Conservation (phyloP, 129 eudicot genomes). For the Flaveria sonorensis region DNA sequence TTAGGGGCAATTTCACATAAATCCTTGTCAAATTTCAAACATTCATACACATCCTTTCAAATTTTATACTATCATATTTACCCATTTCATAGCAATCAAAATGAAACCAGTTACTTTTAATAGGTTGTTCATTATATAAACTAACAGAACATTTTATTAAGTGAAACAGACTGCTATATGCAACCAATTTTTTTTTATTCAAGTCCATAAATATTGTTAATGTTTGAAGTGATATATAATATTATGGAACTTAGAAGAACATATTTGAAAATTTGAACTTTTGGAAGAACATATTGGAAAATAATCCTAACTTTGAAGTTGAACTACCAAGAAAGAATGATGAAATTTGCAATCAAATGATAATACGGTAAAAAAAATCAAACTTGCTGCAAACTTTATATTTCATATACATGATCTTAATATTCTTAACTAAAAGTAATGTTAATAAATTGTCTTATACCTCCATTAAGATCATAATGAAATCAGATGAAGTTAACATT, state of each 20-base stretch:
- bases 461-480: conserved; percentile 60
- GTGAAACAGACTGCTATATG: not conserved
- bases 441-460: conserved; percentile 35
- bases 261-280: conserved; percentile 1
- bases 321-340: not conserved
- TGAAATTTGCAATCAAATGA: not conserved
- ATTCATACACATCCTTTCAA: not conserved
- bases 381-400: conserved; percentile 9
- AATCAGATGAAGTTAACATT: conserved; percentile 75
- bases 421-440: not conserved
- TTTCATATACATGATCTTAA: no score
- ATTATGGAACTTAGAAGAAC: not conserved
- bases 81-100: not conserved
- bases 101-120: not conserved
- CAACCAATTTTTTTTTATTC: not conserved
- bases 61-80: not conserved
- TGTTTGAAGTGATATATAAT: not conserved
- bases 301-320: not conserved
- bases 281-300: not conserved
- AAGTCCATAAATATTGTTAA: not conserved
- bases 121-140: not conserved
- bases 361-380: not conserved
- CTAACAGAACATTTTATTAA: not conserved
- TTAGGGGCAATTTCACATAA: not conserved
- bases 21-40: not conserved